Conservation (phyloP, 495 filamentous ascomycete genomes). For the Hypoxylon rickii region DNA sequence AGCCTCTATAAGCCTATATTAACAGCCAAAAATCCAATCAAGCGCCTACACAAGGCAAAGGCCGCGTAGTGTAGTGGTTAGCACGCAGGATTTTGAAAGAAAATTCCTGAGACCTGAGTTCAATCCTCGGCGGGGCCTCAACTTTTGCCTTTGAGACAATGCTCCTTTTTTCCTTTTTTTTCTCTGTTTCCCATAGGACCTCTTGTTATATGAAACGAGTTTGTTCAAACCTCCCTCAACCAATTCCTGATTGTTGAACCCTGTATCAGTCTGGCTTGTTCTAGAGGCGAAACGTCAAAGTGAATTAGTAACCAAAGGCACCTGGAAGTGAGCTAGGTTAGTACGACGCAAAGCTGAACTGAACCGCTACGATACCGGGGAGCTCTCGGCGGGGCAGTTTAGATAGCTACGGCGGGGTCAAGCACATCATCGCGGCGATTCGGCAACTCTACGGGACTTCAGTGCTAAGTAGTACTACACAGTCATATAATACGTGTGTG, state of each 20-base stretch:
- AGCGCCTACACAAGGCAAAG: too few relatives aligned
- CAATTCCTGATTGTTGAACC: too few relatives aligned
- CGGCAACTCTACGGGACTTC: slow-evolving; percentile 6
- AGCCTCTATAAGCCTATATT: background rate
- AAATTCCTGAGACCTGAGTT: slow-evolving; percentile 37
- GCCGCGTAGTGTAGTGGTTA: slow-evolving; percentile 39
- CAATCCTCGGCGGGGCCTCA: slow-evolving; percentile 35
- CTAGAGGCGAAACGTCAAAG: too few relatives aligned
- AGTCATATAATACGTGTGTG: too few relatives aligned
- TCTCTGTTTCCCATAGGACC: too few relatives aligned
- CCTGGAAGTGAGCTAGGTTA: too few relatives aligned
- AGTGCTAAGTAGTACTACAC: background rate
- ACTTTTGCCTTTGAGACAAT: slow-evolving; percentile 3
- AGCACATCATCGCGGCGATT: slow-evolving; percentile 31
- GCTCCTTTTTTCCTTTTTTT: slow-evolving; percentile 9
- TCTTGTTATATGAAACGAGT: too few relatives aligned
- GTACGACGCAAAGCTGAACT: too few relatives aligned
- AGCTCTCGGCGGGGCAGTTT: slow-evolving; percentile 23
- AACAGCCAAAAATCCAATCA: background rate
- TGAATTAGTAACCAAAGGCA: too few relatives aligned
- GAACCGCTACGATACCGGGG: slow-evolving; percentile 26
- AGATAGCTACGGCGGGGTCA: slow-evolving; percentile 26
- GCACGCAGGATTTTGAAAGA: slow-evolving; percentile 36
- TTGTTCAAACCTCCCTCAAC: too few relatives aligned
- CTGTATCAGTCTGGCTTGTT: too few relatives aligned